A percentile compares a stretch with the other conserved stretches of the same genome.
These are phyloP conservation scores for Blastobotrys persicus DNA, from an alignment of 1,139 yeast genomes.

Conservation along the genomic window DNA sequence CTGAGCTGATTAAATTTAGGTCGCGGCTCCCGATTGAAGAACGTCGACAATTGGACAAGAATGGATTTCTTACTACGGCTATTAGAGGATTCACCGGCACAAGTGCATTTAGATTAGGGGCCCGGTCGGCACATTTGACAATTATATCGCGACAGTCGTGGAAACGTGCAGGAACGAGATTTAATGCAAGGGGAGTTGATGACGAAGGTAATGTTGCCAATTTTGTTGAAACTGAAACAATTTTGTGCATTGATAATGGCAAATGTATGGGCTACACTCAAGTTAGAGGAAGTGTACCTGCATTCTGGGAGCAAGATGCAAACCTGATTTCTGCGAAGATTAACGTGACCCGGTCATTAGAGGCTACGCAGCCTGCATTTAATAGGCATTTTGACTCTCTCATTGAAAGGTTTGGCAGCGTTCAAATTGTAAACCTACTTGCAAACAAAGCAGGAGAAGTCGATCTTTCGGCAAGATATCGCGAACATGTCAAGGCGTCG, in stretches of 20 bases:
- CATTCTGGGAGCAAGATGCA: conserved; percentile 98
- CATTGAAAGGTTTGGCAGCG: conserved; percentile 74
- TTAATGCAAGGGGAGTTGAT: conserved; percentile 90
- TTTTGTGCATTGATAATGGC: conserved; percentile 54
- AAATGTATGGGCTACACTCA: conserved; percentile 76
- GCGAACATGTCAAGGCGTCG: conserved; percentile 48
- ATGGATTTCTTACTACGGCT: conserved; percentile 82
- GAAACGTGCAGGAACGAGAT: conserved; percentile 94
- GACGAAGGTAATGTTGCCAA: conserved; percentile 95
- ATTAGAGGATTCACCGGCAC: conserved; percentile 95
- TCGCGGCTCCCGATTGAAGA: conserved; percentile 62
- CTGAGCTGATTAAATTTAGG: conserved; percentile 73
- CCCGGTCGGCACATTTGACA: conserved; percentile 57
- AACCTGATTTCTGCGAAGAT: conserved; percentile 75
- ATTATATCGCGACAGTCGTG: conserved; percentile 91
- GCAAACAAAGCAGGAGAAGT: conserved; percentile 77
- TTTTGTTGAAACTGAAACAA: conserved; percentile 91
- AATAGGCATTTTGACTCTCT: conserved; percentile 73
- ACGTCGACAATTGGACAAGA: conserved; percentile 61
- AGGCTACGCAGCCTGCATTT: conserved; percentile 91
- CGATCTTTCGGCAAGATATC: conserved; percentile 66
- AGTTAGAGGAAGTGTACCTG: conserved; percentile 90
- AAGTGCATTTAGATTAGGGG: conserved; percentile 49
- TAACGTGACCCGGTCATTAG: conserved; percentile 79
- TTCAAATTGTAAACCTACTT: conserved; percentile 79